phyloP scores from a whole-genome alignment of 192 early-diverging fungal genomes.

The Obelidium mucronatum region DNA sequence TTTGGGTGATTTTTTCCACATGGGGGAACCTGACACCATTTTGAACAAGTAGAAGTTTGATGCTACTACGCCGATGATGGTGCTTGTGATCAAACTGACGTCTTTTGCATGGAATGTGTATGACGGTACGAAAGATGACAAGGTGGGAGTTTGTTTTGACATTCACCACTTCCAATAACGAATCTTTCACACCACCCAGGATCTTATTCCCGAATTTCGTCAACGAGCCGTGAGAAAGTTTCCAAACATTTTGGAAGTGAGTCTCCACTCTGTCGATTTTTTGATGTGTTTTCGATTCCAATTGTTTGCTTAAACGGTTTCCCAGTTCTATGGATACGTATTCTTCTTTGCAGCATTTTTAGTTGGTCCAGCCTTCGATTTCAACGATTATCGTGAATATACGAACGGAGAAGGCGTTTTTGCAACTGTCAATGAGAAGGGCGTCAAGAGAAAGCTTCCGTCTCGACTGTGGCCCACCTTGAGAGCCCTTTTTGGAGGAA shows the following conservation, averaged over 20 bases:
- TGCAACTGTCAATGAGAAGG: background rate
- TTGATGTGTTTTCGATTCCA: background rate
- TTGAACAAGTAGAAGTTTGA: constrained; percentile 67
- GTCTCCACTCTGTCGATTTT: too few relatives aligned
- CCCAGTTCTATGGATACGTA: constrained; percentile 81
- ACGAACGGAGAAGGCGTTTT: constrained; percentile 37
- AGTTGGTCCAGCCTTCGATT: constrained; percentile 63
- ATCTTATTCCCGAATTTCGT: constrained; percentile 72
- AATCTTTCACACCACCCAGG: constrained; percentile 7
- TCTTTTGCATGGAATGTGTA: constrained; percentile 84
- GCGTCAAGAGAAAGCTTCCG: constrained; percentile 35
- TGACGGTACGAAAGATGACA: constrained; percentile 71
- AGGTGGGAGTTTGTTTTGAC: background rate
- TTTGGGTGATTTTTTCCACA: background rate
- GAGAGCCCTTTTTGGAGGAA: constrained; percentile 2
- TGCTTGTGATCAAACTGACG: constrained; percentile 91
- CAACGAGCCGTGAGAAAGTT: constrained; percentile 63
- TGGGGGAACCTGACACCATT: background rate
- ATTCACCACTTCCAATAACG: background rate
- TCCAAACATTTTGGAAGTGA: constrained; percentile 69
- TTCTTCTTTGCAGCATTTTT: constrained; percentile 90
- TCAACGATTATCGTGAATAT: constrained; percentile 52
- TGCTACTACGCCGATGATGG: constrained; percentile 93
- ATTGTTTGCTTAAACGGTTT: background rate
- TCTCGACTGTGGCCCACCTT: constrained; percentile 38